Percentiles rank a stretch among this genome's conserved stretches.
Conservation (phyloP, 176 grass and related monocot species). For the Canna indica region DNA sequence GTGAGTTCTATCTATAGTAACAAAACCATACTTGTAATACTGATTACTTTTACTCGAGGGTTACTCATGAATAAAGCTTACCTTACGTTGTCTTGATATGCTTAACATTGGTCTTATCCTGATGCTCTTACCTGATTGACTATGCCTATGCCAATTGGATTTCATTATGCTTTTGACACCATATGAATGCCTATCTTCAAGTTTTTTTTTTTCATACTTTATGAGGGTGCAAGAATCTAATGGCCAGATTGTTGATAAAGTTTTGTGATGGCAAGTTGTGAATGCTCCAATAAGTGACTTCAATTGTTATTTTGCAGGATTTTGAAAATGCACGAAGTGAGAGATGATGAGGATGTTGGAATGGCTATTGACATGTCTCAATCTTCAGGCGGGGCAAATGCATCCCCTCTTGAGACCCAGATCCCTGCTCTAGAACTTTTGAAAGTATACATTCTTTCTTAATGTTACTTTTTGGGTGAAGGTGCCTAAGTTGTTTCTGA, state of each 20-base stretch:
- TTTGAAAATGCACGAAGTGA: conserved; percentile 71
- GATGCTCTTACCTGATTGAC: neutral
- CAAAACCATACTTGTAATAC: neutral
- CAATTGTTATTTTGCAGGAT: conserved; percentile 71
- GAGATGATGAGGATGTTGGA: conserved; percentile 57
- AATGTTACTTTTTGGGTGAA: neutral
- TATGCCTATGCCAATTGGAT: neutral
- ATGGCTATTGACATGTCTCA: conserved; percentile 31
- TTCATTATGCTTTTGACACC: neutral
- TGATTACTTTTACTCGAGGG: neutral
- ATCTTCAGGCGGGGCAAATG: conserved; percentile 23
- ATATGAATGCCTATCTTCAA: neutral
- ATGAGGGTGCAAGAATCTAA: neutral
- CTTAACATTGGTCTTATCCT: neutral
- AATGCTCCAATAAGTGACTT: neutral
- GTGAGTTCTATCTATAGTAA: conserved; percentile 33
- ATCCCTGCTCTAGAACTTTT: conserved; percentile 77
- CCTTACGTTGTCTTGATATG: neutral
- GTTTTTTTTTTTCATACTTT: neutral
- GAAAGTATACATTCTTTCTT: conserved; percentile 45
- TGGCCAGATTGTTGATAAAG: neutral
- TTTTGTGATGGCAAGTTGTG: neutral
- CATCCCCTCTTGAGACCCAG: conserved; percentile 38
- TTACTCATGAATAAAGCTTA: neutral
- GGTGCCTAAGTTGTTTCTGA: neutral